Conservation (phyloP, 371 early-diverging fungal species). For the Mortierella sp. region DNA sequence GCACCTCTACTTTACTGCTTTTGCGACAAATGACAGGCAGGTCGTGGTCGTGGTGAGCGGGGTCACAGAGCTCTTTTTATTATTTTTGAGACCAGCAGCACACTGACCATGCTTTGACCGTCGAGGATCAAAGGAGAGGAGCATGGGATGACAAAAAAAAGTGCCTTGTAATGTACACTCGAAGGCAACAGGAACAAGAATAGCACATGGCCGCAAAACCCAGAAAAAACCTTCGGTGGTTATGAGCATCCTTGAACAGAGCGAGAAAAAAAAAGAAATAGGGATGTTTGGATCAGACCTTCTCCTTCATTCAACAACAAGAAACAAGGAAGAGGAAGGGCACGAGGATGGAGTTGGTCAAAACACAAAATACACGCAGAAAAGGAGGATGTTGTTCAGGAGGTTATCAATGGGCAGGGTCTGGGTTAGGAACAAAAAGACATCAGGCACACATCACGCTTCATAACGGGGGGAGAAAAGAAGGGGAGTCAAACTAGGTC, state of each 20-base stretch:
- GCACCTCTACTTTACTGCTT: neutral
- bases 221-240: neutral
- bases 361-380: neutral
- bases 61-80: constrained; percentile 12
- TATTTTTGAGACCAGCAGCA: neutral
- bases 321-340: neutral
- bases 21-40: neutral
- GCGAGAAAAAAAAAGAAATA: neutral
- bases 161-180: neutral
- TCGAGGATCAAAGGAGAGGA: constrained; percentile 1
- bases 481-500: no score
- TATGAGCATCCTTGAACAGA: neutral
- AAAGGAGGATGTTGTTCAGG: neutral
- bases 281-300: neutral
- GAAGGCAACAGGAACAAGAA: neutral
- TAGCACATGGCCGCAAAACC: neutral
- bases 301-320: neutral
- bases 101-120: constrained; percentile 19
- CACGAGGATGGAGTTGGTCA: neutral
- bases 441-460: constrained; percentile 10
- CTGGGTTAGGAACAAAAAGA: neutral
- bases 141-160: neutral
- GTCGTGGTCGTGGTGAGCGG: neutral
- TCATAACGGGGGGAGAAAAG: neutral
- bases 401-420: neutral